Conservation (phyloP, 495 filamentous ascomycete genomes). For the Penicillium maclennaniae region DNA sequence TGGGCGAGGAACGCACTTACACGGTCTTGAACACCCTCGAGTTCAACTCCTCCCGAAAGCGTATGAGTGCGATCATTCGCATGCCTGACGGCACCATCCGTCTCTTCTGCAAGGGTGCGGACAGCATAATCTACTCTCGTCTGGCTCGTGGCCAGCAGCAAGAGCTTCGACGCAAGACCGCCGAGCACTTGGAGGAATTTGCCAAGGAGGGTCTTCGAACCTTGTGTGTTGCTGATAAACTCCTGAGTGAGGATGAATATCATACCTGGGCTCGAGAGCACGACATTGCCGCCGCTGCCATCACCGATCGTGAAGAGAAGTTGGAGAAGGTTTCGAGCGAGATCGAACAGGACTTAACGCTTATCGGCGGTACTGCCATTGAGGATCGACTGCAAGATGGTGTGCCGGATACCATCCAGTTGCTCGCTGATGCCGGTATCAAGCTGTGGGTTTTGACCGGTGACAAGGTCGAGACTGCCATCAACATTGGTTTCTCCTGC, state of each 20-base stretch:
- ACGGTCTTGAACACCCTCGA: constrained; percentile 92
- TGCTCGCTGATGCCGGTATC: constrained; percentile 91
- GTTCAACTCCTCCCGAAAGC: constrained; percentile 94
- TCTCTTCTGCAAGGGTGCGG: constrained; percentile 96
- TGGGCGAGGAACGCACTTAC: constrained; percentile 80
- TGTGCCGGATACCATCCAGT: constrained; percentile 91
- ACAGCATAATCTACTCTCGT: constrained; percentile 95
- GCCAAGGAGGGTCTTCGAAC: constrained; percentile 93
- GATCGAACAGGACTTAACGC: constrained; percentile 85
- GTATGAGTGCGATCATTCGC: constrained; percentile 95
- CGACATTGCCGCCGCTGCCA: constrained; percentile 78
- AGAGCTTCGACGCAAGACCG: constrained; percentile 77
- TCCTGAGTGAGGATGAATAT: constrained; percentile 84
- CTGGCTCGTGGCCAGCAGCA: constrained; percentile 79
- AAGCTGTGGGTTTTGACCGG: constrained; percentile 99
- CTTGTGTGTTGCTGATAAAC: constrained; percentile 86
- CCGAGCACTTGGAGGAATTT: constrained; percentile 94
- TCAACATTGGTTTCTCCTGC: constrained; percentile 99
- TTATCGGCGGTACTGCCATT: constrained; percentile 95
- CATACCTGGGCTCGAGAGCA: constrained; percentile 79
- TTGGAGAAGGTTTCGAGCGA: constrained; percentile 83
- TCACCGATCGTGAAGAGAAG: constrained; percentile 89
- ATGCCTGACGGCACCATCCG: constrained; percentile 94
- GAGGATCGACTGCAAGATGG: constrained; percentile 97
- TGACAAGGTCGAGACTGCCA: constrained; percentile 98